Evolutionary conservation across 768 basidiomycete species (phyloP).

Genomic region (Filobasidium wieringae): DNA sequence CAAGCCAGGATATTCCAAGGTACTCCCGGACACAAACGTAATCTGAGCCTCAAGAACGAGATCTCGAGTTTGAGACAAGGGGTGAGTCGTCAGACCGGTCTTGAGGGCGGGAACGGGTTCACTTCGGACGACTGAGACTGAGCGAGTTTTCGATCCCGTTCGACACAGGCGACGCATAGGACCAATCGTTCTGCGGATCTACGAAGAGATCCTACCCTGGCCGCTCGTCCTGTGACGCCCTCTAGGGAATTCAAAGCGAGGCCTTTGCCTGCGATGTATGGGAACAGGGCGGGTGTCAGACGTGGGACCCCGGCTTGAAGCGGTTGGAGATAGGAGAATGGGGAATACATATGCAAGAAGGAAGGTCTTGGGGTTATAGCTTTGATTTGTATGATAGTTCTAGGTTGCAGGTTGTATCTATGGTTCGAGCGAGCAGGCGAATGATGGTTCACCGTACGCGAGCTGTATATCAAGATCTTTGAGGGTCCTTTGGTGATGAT

Average conservation of each 20-base stretch:
- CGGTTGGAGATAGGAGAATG: too few species aligned
- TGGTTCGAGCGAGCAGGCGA: too few species aligned
- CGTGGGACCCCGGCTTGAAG: too few species aligned
- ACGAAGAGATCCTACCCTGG: background rate
- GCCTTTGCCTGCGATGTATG: background rate
- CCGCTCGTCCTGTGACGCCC: background rate
- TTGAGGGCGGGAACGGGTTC: background rate
- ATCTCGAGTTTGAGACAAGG: background rate
- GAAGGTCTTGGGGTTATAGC: too few species aligned
- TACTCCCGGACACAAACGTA: background rate
- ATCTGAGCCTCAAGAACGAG: background rate
- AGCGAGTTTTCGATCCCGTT: background rate
- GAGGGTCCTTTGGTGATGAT: too few species aligned
- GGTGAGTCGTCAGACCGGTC: background rate
- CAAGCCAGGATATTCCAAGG: background rate
- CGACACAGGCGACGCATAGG: background rate
- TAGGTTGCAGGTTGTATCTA: too few species aligned
- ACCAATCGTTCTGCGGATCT: background rate
- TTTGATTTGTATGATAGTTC: too few species aligned
- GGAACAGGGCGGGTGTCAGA: too few species aligned
- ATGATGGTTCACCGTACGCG: too few species aligned
- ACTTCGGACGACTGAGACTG: background rate
- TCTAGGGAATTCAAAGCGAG: background rate
- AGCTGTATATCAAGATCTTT: too few species aligned
- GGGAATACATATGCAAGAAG: too few species aligned